Conservation (phyloP, 805 yeast species). For the Yamadazyma phyllophila region DNA sequence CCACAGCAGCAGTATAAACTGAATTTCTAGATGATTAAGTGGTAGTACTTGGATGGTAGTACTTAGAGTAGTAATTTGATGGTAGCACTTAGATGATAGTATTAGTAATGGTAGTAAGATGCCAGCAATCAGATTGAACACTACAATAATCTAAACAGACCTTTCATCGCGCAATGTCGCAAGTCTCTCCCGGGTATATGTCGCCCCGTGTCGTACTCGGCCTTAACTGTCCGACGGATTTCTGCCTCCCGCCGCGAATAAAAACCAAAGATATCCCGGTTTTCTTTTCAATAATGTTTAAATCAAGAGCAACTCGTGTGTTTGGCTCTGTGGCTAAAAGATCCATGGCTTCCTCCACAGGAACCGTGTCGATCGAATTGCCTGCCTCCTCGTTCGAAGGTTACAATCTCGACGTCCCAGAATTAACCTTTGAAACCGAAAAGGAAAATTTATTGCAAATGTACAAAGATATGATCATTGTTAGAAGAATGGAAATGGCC, state of each 20-base stretch:
- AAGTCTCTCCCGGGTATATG: no score
- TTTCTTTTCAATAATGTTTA: conserved; percentile 3
- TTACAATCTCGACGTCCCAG: conserved; percentile 72
- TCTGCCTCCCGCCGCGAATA: conserved; percentile 6
- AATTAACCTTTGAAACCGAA: conserved; percentile 70
- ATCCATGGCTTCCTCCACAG: conserved; percentile 36
- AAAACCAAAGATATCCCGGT: background rate
- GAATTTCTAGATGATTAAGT: no score
- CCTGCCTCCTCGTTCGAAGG: conserved; percentile 85
- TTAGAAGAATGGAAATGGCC: conserved; percentile 98
- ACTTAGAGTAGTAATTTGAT: no score
- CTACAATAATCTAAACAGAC: no score
- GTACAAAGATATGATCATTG: conserved; percentile 93
- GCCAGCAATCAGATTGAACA: no score
- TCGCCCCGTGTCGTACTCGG: background rate
- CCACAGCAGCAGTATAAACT: no score
- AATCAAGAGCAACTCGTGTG: conserved; percentile 3
- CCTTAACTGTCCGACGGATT: background rate
- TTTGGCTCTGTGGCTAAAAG: conserved; percentile 15
- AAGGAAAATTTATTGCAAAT: conserved; percentile 79
- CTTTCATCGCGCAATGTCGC: no score
- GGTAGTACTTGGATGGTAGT: no score
- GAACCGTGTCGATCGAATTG: conserved; percentile 52
- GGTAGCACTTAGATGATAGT: no score
- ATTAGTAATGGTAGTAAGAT: no score